Base-by-base conservation (phyloP, 495 filamentous ascomycete genomes). In the Xeromyces bisporus region DNA sequence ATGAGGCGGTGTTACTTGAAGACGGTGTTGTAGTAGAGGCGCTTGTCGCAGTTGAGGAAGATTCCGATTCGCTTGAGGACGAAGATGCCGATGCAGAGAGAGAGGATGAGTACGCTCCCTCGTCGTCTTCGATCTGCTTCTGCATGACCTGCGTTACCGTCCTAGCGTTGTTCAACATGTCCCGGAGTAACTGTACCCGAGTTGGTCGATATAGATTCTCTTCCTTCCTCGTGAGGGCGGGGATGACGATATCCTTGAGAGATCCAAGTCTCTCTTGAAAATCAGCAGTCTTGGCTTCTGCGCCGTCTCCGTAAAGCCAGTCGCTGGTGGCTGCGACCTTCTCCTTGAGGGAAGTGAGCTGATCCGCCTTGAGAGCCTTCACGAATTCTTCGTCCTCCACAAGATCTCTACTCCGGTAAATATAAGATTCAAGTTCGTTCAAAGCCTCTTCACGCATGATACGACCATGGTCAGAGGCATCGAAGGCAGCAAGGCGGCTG, bases 381-480 rank as follows among this genome's bases (percentile, higher is more conserved):
- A 75, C 55, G 51, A 94, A 94, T 10, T 66, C 67, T 33, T 77
- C 71, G 38, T 79, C 74, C 10, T 77, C 73, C 7, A 91, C 53
- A 12, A 85, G 60, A 53, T 94, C 91, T 3, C 84, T 75, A 24
- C 77, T 71, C 37, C 71, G 75, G 64, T 99, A 99, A 26, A 85
- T 92, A 51, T 80, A 93, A n/a, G 67, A 73, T 51, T 99, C 89
- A 15, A 99, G 71, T 42, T 79, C 75, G 58, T 99, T 99, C 16
- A 93, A 58, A 7, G 80, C 69, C 52, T 93, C 89, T 49, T 93
- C 86, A 18, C 87, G 76, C 26, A 73, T 58, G 25, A 73, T 53
- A 17, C 85, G 80, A 3, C 76, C 67, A 27, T 62, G 60, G 55
- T 99, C 89, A 1, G 82, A 94, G 14, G 68, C 60, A 40, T 85